Evolutionary conservation across 805 yeast genomes (phyloP).

Genomic region (Starmerella vitae): DNA sequence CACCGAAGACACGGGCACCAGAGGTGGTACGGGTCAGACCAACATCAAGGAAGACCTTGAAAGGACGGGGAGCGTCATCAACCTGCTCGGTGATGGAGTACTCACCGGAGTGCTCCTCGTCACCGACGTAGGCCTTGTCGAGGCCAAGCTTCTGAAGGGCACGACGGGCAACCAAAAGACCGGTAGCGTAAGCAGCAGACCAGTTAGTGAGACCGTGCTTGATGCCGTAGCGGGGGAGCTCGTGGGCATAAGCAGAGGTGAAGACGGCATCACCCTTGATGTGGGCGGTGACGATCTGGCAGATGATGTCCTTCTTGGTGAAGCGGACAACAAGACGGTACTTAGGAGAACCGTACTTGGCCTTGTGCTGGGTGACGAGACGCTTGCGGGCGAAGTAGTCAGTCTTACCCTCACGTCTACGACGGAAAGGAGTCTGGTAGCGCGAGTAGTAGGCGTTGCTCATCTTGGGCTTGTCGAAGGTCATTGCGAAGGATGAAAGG

Average conservation of each 20-base stretch:
- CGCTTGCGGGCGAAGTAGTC: constrained; percentile 99
- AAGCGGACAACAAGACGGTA: constrained; percentile 99
- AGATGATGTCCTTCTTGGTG: constrained; percentile 99
- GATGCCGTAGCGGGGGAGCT: constrained; percentile 95
- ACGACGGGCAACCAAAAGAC: constrained; percentile 98
- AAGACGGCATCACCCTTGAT: constrained; percentile 93
- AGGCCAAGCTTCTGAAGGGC: constrained; percentile 93
- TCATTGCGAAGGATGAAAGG: constrained; percentile 45
- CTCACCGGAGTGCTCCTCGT: constrained; percentile 99
- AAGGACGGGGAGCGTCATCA: constrained; percentile 98
- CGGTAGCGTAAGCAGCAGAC: constrained; percentile 99
- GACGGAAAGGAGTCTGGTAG: constrained; percentile 99
- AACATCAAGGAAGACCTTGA: constrained; percentile 97
- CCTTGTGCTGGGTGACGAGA: constrained; percentile 98
- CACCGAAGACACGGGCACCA: constrained; percentile 99
- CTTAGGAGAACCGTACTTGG: constrained; percentile 98
- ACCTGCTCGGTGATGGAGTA: constrained; percentile 96
- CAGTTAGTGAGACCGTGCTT: constrained; percentile 98
- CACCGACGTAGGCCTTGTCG: constrained; percentile 97
- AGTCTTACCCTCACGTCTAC: constrained; percentile 99
- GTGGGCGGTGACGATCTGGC: constrained; percentile 93
- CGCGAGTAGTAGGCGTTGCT: constrained; percentile 95
- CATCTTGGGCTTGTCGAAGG: constrained; percentile 60
- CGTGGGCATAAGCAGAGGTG: constrained; percentile 97
- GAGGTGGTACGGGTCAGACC: constrained; percentile 99